A percentile compares a stretch with the other conserved stretches of the same genome.
Conservation (phyloP, 768 basidiomycete genomes). For the Suillus variegatus region DNA sequence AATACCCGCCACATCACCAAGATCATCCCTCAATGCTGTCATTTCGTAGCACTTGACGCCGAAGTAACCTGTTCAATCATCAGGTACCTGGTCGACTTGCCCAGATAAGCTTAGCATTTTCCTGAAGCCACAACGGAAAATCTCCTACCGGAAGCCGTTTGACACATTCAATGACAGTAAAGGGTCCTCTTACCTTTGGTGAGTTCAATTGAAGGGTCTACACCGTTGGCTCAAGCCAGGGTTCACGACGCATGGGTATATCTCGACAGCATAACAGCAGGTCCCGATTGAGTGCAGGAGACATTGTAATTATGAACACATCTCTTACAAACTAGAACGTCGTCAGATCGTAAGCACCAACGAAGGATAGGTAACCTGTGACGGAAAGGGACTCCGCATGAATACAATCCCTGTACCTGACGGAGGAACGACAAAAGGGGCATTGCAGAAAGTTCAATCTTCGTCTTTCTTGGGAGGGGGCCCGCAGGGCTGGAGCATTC, state of each 20-base stretch:
- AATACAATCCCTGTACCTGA: not conserved
- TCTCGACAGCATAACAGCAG: not conserved
- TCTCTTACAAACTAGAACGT: not conserved
- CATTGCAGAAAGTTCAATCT: slow-evolving; percentile 39
- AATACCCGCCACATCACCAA: not conserved
- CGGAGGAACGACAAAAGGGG: not conserved
- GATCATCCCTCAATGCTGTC: not conserved
- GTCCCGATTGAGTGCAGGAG: not conserved
- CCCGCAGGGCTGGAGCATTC: slow-evolving; percentile 94
- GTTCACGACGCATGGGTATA: not conserved
- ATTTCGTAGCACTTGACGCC: not conserved
- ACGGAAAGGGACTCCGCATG: not conserved
- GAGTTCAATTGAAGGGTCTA: not conserved
- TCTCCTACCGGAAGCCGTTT: not conserved
- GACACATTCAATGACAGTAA: not conserved
- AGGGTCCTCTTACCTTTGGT: not conserved
- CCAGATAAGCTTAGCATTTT: not conserved
- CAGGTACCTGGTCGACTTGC: not conserved
- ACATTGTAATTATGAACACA: not conserved
- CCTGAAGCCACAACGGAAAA: not conserved
- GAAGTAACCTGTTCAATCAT: not conserved
- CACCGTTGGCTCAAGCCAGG: not conserved
- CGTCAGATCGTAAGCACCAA: not conserved
- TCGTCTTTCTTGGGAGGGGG: slow-evolving; percentile 91
- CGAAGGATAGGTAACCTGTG: not conserved